Evolutionary conservation across 805 yeast genomes (phyloP), one percentile per base, ranked within the genome.

Genomic region (Novakomyces olei): DNA sequence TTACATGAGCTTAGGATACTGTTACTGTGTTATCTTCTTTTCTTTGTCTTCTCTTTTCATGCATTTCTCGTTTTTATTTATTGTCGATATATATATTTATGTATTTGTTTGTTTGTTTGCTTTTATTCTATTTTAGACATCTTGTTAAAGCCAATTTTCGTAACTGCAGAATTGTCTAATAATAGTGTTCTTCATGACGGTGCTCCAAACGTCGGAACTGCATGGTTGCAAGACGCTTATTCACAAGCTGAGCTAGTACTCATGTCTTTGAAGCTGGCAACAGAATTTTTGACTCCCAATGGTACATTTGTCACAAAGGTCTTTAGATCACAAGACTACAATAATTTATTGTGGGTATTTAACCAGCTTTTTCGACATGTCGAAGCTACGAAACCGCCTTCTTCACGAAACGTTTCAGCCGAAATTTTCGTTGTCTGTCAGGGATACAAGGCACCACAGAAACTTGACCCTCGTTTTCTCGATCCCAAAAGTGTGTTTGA

Each of bases 171-270:
- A n/a, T n/a, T n/a, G n/a, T n/a, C n/a, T n/a, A n/a, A n/a, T n/a
- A n/a, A n/a, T 28, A 35, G 39, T 22, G 96, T 88, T 14, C 59
- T 88, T 49, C 98, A 88, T 56, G 99, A 88, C 65, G 99, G 99
- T 72, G 99, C 99, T 19, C 99, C 99, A 19, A 88, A 88, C 49
- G 96, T 88, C 45, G 99, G 99, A 73, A 65, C 88, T 48, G 92
- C 93, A n/a, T 88, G 99, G 99, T 88, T 78, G 15, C 99, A 88
- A 55, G 99, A 88, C 69, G 98, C 99, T 1, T 88, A 79, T 57
- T 80, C 96, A 1, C 99, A 88, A 58, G 80, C 94, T 18, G 96
- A 85, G 49, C 69, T 88, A 44, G 91, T 93, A 19, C 60, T 88
- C 43, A 93, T 83, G 58, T 92, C 96, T 20, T 62, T 88, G 47